Evolutionary conservation across 441 rosid genomes (phyloP).

Genomic region (Lepidium campestre): DNA sequence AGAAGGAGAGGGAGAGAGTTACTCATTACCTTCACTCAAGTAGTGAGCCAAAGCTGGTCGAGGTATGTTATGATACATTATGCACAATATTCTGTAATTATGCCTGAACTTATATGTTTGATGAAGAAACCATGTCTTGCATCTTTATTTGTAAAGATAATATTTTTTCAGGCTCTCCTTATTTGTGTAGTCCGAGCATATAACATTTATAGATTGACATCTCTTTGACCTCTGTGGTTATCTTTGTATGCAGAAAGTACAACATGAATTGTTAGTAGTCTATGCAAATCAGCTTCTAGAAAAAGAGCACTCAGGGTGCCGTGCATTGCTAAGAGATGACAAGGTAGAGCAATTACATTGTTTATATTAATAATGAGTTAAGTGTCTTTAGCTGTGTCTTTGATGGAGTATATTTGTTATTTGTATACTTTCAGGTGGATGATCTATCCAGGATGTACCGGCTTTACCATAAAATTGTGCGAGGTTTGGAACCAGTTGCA

Average conservation of each 20-base stretch:
- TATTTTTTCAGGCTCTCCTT: not conserved
- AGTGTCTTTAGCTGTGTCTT: not conserved
- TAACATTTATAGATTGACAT: not conserved
- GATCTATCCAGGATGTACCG: constrained; percentile 95
- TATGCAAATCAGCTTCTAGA: constrained; percentile 64
- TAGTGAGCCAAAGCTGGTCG: constrained; percentile 82
- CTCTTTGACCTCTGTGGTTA: not conserved
- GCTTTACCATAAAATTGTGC: constrained; percentile 66
- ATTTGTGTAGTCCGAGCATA: not conserved
- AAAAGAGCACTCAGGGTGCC: constrained; percentile 95
- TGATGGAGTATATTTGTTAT: constrained; percentile 15
- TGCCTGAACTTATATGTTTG: not conserved
- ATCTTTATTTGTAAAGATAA: not conserved
- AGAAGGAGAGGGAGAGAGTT: constrained; percentile 90
- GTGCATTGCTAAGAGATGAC: constrained; percentile 77
- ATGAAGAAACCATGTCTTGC: not conserved
- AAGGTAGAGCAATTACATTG: constrained; percentile 43
- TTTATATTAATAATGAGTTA: not conserved
- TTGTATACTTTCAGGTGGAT: constrained; percentile 48
- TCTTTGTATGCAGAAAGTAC: constrained; percentile 66
- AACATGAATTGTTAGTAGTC: constrained; percentile 64
- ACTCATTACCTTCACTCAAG: constrained; percentile 76
- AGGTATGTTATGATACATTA: constrained; percentile 44
- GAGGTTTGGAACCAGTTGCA: constrained; percentile 81
- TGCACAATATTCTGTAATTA: not conserved